Evolutionary conservation across 2,329 filamentous ascomycete species (phyloP).

Genomic region (Fusarium anthophilum): DNA sequence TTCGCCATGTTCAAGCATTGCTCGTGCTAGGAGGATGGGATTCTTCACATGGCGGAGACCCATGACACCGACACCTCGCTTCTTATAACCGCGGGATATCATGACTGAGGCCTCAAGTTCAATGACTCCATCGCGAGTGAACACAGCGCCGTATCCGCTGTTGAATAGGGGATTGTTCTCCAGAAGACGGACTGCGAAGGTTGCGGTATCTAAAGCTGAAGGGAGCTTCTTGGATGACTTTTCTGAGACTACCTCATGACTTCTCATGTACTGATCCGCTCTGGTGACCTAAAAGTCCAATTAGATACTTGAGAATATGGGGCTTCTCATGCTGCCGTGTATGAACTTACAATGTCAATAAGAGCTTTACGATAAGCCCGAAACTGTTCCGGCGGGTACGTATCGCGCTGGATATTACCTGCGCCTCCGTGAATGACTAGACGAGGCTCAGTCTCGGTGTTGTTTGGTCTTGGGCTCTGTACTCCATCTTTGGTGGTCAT

Average conservation of each 20-base stretch:
- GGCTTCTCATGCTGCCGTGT: background rate
- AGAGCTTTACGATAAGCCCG: conserved; percentile 68
- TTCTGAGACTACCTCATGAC: background rate
- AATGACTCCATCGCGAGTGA: conserved; percentile 82
- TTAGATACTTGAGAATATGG: background rate
- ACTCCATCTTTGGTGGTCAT: conserved; percentile 51
- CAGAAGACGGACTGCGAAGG: conserved; percentile 77
- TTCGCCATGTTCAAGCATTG: conserved; percentile 75
- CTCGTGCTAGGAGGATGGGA: conserved; percentile 77
- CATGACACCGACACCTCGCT: conserved; percentile 82
- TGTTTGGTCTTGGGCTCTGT: conserved; percentile 41
- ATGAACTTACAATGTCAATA: conserved; percentile 64
- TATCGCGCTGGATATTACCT: conserved; percentile 71
- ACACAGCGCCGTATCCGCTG: conserved; percentile 83
- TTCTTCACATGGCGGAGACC: conserved; percentile 79
- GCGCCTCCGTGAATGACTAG: conserved; percentile 79
- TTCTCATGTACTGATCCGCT: conserved; percentile 58
- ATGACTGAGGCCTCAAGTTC: conserved; percentile 90
- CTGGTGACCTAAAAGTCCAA: conserved; percentile 48
- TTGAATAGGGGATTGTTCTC: conserved; percentile 89
- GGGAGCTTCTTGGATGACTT: conserved; percentile 44
- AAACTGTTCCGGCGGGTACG: conserved; percentile 67
- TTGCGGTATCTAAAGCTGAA: conserved; percentile 76
- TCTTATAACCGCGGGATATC: conserved; percentile 77
- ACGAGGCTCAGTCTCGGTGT: conserved; percentile 56